Percentiles rank a stretch among this genome's conserved stretches.
These are phyloP conservation scores for Leccinum griseonigrum DNA, from an alignment of 1,284 basidiomycete species.

Conservation along the genomic window DNA sequence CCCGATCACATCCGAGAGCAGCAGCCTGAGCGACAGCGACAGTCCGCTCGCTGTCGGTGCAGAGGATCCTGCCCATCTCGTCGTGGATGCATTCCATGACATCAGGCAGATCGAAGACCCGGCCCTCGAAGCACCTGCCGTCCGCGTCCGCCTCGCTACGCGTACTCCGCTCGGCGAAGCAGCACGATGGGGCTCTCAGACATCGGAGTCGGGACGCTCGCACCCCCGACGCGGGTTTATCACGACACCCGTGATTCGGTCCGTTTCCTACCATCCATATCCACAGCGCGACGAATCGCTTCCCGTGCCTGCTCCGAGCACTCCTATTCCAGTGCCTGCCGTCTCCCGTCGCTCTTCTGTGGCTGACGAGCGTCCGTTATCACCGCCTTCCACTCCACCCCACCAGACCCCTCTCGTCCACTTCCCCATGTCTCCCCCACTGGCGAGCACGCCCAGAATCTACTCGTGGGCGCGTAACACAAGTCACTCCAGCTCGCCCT, in stretches of 20 bases:
- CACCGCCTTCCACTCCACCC: constrained; percentile 28
- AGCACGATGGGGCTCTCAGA: constrained; percentile 8
- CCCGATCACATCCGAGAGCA: constrained; percentile 34
- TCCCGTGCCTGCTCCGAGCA: constrained; percentile 22
- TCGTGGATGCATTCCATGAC: constrained; percentile 35
- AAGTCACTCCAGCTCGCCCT: constrained; percentile 27
- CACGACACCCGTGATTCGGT: background rate
- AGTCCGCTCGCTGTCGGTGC: constrained; percentile 42
- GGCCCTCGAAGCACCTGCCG: constrained; percentile 12
- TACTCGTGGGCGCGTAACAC: constrained; percentile 38
- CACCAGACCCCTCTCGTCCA: constrained; percentile 30
- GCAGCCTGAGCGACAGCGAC: constrained; percentile 38
- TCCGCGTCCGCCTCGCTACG: constrained; percentile 26
- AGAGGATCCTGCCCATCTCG: constrained; percentile 38
- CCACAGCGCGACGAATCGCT: constrained; percentile 8
- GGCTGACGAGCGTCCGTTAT: constrained; percentile 21
- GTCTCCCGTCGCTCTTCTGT: constrained; percentile 19
- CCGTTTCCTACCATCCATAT: constrained; percentile 1
- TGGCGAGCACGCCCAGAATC: constrained; percentile 45
- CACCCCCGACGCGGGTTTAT: constrained; percentile 2
- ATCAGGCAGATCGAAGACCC: constrained; percentile 11
- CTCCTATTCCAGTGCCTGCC: constrained; percentile 31
- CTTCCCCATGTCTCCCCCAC: constrained; percentile 46
- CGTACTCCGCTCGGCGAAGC: constrained; percentile 11
- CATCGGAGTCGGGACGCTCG: constrained; percentile 3